A percentile compares a stretch with the other conserved stretches of the same genome.
Conservation (phyloP, 192 early-diverging fungal species). For the Backusella australiensis region DNA sequence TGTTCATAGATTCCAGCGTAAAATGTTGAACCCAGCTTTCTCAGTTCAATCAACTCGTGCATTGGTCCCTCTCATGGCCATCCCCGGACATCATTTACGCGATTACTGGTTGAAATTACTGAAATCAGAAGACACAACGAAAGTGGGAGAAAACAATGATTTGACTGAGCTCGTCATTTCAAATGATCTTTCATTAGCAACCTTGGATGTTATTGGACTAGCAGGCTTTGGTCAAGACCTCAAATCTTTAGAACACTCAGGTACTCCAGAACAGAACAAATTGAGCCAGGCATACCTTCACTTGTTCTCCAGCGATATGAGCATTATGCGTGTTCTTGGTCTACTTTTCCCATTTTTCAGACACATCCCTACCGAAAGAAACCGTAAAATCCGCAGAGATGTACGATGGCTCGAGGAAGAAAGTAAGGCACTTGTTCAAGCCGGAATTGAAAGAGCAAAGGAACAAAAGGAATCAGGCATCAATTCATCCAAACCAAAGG, state of each 20-base stretch:
- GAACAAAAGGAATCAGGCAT: not conserved
- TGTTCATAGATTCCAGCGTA: slow-evolving; percentile 49
- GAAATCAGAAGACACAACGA: slow-evolving; percentile 13
- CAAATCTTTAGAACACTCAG: slow-evolving; percentile 25
- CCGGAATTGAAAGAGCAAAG: slow-evolving; percentile 27
- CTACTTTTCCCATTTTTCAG: slow-evolving; percentile 30
- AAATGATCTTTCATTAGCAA: slow-evolving; percentile 35
- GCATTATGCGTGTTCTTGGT: slow-evolving; percentile 20
- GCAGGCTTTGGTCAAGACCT: slow-evolving; percentile 51
- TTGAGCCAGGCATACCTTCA: slow-evolving; percentile 44
- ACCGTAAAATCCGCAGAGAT: slow-evolving; percentile 6
- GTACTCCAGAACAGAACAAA: slow-evolving; percentile 32
- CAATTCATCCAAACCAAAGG: slow-evolving; percentile 19
- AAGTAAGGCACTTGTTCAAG: slow-evolving; percentile 36
- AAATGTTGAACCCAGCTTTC: slow-evolving; percentile 59
- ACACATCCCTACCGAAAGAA: slow-evolving; percentile 30
- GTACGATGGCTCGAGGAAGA: slow-evolving; percentile 32
- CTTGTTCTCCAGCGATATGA: slow-evolving; percentile 27
- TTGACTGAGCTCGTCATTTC: slow-evolving; percentile 38
- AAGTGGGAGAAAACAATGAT: not conserved
- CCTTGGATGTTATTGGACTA: slow-evolving; percentile 47
- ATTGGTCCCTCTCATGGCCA: slow-evolving; percentile 42
- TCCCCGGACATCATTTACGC: slow-evolving; percentile 25
- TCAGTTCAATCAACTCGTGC: slow-evolving; percentile 39
- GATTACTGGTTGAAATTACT: slow-evolving; percentile 38